Evolutionary conservation across 768 basidiomycete genomes (phyloP).

Genomic region (Hemileccinum impolitum): DNA sequence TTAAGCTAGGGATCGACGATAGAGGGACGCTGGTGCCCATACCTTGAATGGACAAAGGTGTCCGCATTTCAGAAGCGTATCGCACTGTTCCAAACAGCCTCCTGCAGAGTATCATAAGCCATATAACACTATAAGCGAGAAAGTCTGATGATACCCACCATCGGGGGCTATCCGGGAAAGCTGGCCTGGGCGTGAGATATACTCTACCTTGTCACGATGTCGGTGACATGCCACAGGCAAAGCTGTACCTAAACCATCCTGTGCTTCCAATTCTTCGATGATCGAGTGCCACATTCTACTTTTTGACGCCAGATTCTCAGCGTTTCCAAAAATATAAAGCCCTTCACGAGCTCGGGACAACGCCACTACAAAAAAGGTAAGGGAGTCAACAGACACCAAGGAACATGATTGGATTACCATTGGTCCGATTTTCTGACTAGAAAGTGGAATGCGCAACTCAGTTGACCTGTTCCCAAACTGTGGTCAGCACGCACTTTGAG

Average conservation of each 20-base stretch:
- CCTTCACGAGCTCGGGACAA: constrained; percentile 74
- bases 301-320: constrained; percentile 45
- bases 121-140: too few relatives aligned
- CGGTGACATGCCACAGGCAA: constrained; percentile 57
- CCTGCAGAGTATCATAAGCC: constrained; percentile 34
- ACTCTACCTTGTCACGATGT: constrained; percentile 44
- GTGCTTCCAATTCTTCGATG: constrained; percentile 51
- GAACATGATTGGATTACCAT: constrained; percentile 33
- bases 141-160: constrained; percentile 33
- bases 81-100: constrained; percentile 60
- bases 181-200: constrained; percentile 49
- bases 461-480: background rate
- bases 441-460: background rate
- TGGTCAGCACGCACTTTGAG: constrained; percentile 49
- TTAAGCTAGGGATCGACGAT: background rate
- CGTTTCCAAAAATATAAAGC: constrained; percentile 70
- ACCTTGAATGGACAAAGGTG: constrained; percentile 65
- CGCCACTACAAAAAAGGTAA: constrained; percentile 43
- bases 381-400: background rate
- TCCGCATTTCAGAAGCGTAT: constrained; percentile 52
- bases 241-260: constrained; percentile 45
- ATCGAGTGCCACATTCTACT: constrained; percentile 58
- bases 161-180: constrained; percentile 53
- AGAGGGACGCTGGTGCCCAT: background rate
- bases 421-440: constrained; percentile 55